Conservation (phyloP, 176 grass and related monocot genomes). For the Triticum timopheevii region DNA sequence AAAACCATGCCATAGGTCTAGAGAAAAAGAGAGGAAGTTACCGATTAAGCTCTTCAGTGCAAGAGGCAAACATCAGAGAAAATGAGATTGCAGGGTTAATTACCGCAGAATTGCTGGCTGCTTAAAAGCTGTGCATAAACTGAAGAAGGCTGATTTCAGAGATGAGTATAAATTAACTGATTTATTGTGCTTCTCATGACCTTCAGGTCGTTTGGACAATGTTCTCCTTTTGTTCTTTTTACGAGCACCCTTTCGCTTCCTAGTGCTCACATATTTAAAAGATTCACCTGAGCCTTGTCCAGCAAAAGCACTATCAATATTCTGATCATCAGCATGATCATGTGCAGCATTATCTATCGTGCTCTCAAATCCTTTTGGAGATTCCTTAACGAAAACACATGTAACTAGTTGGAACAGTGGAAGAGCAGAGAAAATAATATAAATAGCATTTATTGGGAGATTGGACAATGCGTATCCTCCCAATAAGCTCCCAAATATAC, state of each 20-base stretch:
- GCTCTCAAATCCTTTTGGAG: slow-evolving; percentile 32
- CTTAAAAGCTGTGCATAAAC: slow-evolving; percentile 55
- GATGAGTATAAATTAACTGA: slow-evolving; percentile 41
- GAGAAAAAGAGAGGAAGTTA: slow-evolving; percentile 23
- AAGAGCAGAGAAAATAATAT: slow-evolving; percentile 60
- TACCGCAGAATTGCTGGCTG: slow-evolving; percentile 69
- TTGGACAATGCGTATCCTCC: slow-evolving; percentile 79
- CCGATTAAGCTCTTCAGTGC: background rate
- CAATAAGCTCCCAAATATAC: slow-evolving; percentile 69
- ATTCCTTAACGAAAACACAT: slow-evolving; percentile 61
- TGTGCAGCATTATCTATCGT: background rate
- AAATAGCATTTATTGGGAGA: slow-evolving; percentile 60
- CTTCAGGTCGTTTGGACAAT: slow-evolving; percentile 26
- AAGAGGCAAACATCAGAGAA: slow-evolving; percentile 8
- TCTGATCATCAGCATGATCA: slow-evolving; percentile 29
- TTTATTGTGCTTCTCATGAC: slow-evolving; percentile 19
- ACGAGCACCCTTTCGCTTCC: slow-evolving; percentile 36
- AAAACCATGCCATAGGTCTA: slow-evolving; percentile 89
- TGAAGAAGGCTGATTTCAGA: slow-evolving; percentile 50
- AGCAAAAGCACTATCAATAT: slow-evolving; percentile 7
- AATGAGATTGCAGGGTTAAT: slow-evolving; percentile 21
- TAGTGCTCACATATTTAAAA: slow-evolving; percentile 31
- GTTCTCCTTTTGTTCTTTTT: slow-evolving; percentile 49
- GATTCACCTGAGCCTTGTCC: slow-evolving; percentile 28
- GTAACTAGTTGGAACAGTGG: slow-evolving; percentile 67